Percentiles rank a stretch among this genome's conserved stretches.
Conservation (phyloP, 2,329 filamentous ascomycete species). For the Sporothrix brasiliensis region DNA sequence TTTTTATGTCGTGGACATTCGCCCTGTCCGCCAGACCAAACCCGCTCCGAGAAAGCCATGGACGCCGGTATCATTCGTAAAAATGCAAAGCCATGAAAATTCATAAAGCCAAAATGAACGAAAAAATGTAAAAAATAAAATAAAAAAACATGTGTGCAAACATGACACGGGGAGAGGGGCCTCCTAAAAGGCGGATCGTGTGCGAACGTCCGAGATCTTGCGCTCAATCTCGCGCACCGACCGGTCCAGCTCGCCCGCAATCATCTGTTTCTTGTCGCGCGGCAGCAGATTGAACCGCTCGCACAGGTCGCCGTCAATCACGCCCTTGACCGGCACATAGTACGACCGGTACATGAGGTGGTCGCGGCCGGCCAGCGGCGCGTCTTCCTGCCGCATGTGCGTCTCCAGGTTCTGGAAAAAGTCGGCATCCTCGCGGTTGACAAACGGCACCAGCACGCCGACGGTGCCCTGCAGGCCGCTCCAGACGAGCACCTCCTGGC, state of each 20-base stretch:
- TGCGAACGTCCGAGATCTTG: slow-evolving; percentile 76
- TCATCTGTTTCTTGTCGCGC: slow-evolving; percentile 90
- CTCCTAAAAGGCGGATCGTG: slow-evolving; percentile 59
- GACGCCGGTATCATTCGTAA: slow-evolving; percentile 23
- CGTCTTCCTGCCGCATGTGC: slow-evolving; percentile 81
- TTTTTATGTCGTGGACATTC: slow-evolving; percentile 4
- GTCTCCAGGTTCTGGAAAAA: slow-evolving; percentile 96
- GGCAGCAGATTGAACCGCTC: slow-evolving; percentile 84
- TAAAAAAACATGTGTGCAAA: background rate
- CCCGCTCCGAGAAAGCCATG: background rate
- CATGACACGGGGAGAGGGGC: background rate
- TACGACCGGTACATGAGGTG: slow-evolving; percentile 95
- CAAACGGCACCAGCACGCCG: slow-evolving; percentile 88
- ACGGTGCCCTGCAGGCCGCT: slow-evolving; percentile 92
- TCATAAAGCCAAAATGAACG: background rate
- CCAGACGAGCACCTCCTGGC: slow-evolving; percentile 90
- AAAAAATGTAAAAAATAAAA: background rate
- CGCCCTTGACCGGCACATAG: slow-evolving; percentile 93
- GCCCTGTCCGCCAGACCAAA: background rate
- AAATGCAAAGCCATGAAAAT: background rate
- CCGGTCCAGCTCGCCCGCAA: slow-evolving; percentile 88
- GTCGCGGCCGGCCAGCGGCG: slow-evolving; percentile 86
- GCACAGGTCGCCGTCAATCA: slow-evolving; percentile 95
- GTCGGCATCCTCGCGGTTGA: slow-evolving; percentile 89
- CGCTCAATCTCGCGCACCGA: slow-evolving; percentile 92